A percentile compares a stretch with the other conserved stretches of the same genome.
Conservation (phyloP, 2,329 filamentous ascomycete genomes). For the Cladosporium velox region DNA sequence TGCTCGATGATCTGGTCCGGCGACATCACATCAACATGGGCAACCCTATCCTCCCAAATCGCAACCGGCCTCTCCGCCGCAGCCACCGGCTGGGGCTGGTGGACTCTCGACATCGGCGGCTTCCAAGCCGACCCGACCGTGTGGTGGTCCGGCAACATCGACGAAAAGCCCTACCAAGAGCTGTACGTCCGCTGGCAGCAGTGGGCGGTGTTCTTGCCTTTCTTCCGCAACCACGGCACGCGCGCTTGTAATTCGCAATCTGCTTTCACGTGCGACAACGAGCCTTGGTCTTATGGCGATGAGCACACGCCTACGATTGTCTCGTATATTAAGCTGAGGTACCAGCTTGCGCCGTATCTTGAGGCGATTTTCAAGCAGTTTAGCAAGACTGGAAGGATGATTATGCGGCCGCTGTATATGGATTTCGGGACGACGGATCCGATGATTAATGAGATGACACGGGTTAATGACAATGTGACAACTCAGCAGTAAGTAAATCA, state of each 20-base stretch:
- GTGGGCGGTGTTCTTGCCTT: constrained; percentile 37
- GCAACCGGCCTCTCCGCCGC: constrained; percentile 33
- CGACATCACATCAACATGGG: constrained; percentile 36
- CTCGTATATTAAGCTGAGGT: constrained; percentile 35
- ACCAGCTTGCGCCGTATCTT: constrained; percentile 35
- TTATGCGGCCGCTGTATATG: constrained; percentile 44
- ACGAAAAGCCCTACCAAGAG: constrained; percentile 34
- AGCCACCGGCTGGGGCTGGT: constrained; percentile 36
- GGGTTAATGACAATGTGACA: constrained; percentile 37
- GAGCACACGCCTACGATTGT: constrained; percentile 34
- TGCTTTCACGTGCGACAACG: constrained; percentile 43
- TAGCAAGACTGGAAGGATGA: constrained; percentile 36
- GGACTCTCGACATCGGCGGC: constrained; percentile 36
- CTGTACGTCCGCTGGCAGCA: constrained; percentile 38
- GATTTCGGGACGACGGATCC: constrained; percentile 40
- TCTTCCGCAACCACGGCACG: constrained; percentile 36
- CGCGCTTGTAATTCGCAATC: constrained; percentile 34
- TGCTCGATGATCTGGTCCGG: constrained; percentile 39
- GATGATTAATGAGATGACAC: constrained; percentile 29
- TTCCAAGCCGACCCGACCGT: constrained; percentile 39
- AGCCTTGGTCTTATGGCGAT: constrained; percentile 37
- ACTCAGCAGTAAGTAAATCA: constrained; percentile 39
- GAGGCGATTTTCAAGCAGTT: constrained; percentile 16
- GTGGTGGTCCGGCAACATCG: constrained; percentile 38
- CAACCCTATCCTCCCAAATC: constrained; percentile 34